Conservation (phyloP, 2,329 filamentous ascomycete genomes). For the Eutypa lata region DNA sequence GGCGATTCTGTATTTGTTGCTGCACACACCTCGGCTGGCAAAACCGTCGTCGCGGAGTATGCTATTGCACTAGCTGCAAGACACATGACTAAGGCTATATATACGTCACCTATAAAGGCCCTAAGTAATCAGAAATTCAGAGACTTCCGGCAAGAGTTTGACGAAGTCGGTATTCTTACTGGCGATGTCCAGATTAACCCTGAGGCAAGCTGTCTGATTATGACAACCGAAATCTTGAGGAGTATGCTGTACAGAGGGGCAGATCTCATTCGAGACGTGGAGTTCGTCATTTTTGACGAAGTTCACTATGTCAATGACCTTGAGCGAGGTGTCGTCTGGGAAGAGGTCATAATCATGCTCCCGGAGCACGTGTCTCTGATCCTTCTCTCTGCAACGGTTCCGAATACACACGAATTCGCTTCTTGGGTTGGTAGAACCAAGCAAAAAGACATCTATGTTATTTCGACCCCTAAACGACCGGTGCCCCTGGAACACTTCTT, state of each 20-base stretch:
- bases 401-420: slow-evolving; percentile 95
- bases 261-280: slow-evolving; percentile 92
- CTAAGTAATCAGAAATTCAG: slow-evolving; percentile 98
- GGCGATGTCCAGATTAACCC: slow-evolving; percentile 98
- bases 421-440: slow-evolving; percentile 98
- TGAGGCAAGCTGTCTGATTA: slow-evolving; percentile 96
- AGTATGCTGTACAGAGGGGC: slow-evolving; percentile 98
- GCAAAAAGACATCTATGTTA: slow-evolving; percentile 98
- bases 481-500: slow-evolving; percentile 94
- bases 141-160: slow-evolving; percentile 85
- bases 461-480: slow-evolving; percentile 92
- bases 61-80: slow-evolving; percentile 94
- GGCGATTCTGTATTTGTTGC: slow-evolving; percentile 98
- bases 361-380: slow-evolving; percentile 96
- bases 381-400: slow-evolving; percentile 90
- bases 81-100: slow-evolving; percentile 99
- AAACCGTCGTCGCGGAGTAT: slow-evolving; percentile 97
- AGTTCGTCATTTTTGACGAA: slow-evolving; percentile 98
- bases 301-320: slow-evolving; percentile 98
- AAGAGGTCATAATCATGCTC: slow-evolving; percentile 99
- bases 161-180: slow-evolving; percentile 94
- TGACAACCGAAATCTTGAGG: slow-evolving; percentile 96
- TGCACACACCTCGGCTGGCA: slow-evolving; percentile 94
- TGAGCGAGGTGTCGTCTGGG: slow-evolving; percentile 96
- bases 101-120: slow-evolving; percentile 97